Conservation (phyloP, 2,329 filamentous ascomycete genomes). For the Thelonectria olida region DNA sequence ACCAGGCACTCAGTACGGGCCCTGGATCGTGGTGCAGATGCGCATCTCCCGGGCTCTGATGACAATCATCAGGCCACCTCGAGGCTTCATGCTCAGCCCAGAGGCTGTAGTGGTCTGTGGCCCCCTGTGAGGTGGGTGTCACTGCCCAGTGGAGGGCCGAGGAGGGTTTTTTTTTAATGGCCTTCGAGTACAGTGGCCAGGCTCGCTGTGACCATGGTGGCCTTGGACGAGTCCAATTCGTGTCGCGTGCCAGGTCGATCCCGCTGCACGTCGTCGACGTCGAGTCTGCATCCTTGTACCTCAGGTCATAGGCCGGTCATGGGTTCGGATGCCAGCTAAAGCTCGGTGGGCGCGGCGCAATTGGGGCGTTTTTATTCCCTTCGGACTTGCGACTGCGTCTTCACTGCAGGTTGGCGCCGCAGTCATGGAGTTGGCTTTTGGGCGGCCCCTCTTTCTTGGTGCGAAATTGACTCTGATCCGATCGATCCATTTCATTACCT, state of each 20-base stretch:
- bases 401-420: slow-evolving; percentile 7
- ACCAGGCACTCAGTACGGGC: not conserved
- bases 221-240: slow-evolving; percentile 1
- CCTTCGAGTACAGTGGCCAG: too few species aligned
- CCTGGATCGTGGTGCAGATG: slow-evolving; percentile 7
- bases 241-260: slow-evolving; percentile 38
- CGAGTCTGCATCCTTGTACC: slow-evolving; percentile 15
- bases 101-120: slow-evolving; percentile 16
- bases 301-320: slow-evolving; percentile 15
- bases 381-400: slow-evolving; percentile 14
- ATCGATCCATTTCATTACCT: slow-evolving; percentile 4
- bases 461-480: slow-evolving; percentile 13
- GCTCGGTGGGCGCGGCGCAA: slow-evolving; percentile 18
- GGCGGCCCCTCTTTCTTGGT: slow-evolving; percentile 2
- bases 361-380: slow-evolving; percentile 12
- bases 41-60: slow-evolving; percentile 5
- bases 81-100: slow-evolving; percentile 24
- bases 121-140: not conserved
- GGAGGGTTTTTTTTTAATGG: too few species aligned
- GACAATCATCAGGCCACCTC: slow-evolving; percentile 38
- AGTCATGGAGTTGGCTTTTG: slow-evolving; percentile 5
- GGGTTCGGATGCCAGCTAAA: not conserved
- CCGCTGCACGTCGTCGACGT: slow-evolving; percentile 23
- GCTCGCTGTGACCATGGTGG: slow-evolving; percentile 1
- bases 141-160: too few species aligned